A percentile compares a stretch with the other conserved stretches of the same genome.
These are phyloP conservation scores for Nicotiana undulata DNA, from an alignment of 257 asterid species.

Conservation along the genomic window DNA sequence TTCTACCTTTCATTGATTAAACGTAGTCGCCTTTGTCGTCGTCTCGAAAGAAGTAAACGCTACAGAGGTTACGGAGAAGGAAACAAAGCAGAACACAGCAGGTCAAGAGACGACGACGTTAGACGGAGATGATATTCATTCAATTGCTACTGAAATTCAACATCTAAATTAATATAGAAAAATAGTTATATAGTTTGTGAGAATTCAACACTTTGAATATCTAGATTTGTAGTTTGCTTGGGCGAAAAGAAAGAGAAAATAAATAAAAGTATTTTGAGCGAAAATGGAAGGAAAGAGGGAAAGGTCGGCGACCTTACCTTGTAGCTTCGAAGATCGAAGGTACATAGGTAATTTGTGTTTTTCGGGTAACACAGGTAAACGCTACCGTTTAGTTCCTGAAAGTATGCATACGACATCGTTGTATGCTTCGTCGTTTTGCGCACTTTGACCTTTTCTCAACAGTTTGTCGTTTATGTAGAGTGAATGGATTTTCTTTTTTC, in stretches of 20 bases:
- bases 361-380: neutral
- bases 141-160: neutral
- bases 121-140: neutral
- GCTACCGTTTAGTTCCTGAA: neutral
- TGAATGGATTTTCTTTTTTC: neutral
- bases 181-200: neutral
- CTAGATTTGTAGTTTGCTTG: slow-evolving; percentile 3
- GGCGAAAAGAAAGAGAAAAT: slow-evolving; percentile 5
- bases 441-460: neutral
- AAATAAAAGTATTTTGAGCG: neutral
- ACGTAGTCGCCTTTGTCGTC: slow-evolving; percentile 14
- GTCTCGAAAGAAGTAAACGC: neutral
- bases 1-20: slow-evolving; percentile 3
- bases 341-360: neutral
- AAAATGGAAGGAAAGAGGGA: neutral
- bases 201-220: neutral
- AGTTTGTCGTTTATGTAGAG: neutral
- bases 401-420: neutral
- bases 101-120: slow-evolving; percentile 10
- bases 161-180: neutral
- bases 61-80: neutral
- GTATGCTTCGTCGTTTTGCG: neutral
- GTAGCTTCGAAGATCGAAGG: neutral
- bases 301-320: slow-evolving; percentile 14
- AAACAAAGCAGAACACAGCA: neutral